Evolutionary conservation across 768 basidiomycete species (phyloP).

Genomic region (Leccinellum albellum): DNA sequence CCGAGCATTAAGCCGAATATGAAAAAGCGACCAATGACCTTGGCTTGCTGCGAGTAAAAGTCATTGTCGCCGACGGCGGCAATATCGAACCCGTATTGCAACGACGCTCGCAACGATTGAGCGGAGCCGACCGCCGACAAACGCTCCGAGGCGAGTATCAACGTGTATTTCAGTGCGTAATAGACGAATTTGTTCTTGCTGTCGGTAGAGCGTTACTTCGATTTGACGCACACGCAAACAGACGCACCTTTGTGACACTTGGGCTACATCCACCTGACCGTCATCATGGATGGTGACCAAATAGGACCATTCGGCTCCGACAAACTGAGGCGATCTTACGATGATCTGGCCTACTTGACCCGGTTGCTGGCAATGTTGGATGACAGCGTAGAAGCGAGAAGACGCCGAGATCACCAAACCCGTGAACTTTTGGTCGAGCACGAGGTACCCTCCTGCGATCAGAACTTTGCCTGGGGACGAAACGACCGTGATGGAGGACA

Average conservation of each 20-base stretch:
- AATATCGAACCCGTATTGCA: slow-evolving; percentile 64
- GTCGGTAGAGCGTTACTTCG: slow-evolving; percentile 17
- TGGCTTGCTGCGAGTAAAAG: slow-evolving; percentile 91
- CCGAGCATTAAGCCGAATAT: not conserved
- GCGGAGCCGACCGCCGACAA: slow-evolving; percentile 35
- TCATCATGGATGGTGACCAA: slow-evolving; percentile 39
- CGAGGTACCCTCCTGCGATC: slow-evolving; percentile 93
- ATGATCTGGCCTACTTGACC: slow-evolving; percentile 42
- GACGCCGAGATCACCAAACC: slow-evolving; percentile 91
- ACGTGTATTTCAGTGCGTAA: slow-evolving; percentile 76
- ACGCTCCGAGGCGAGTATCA: slow-evolving; percentile 61
- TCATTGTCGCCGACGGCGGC: slow-evolving; percentile 92
- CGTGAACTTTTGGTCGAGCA: slow-evolving; percentile 81
- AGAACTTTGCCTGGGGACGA: slow-evolving; percentile 96
- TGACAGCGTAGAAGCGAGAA: slow-evolving; percentile 87
- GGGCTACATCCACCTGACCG: slow-evolving; percentile 21
- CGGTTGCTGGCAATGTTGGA: slow-evolving; percentile 37
- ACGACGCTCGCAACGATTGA: slow-evolving; percentile 34
- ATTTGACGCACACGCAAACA: not conserved
- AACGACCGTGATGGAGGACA: slow-evolving; percentile 60
- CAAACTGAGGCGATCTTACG: slow-evolving; percentile 90
- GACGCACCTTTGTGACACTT: slow-evolving; percentile 22
- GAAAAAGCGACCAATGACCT: slow-evolving; percentile 43
- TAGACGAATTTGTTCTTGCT: slow-evolving; percentile 90
- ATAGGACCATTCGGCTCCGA: slow-evolving; percentile 77